phyloP scores from a whole-genome alignment of 805 yeast genomes.

The Starmerella roubikii region DNA sequence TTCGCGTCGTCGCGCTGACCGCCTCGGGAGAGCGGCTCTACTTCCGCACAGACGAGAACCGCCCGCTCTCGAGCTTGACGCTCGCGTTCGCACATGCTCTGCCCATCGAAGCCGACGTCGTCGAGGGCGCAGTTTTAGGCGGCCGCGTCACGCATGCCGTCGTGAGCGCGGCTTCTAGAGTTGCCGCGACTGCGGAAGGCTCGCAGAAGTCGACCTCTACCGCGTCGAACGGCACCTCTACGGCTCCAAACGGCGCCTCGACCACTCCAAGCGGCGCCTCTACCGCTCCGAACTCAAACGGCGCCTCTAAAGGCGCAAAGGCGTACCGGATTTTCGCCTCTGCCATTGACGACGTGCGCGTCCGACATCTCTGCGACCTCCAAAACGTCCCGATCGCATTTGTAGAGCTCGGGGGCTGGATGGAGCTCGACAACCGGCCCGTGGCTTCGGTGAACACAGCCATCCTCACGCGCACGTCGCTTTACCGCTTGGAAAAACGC shows the following conservation, averaged over 20 bases:
- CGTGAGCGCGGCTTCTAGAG: too few relatives aligned
- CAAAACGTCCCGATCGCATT: constrained; percentile 24
- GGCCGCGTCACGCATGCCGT: constrained; percentile 4
- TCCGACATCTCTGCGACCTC: constrained; percentile 50
- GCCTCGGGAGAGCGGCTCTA: constrained; percentile 17
- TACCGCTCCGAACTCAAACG: neutral
- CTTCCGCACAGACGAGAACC: constrained; percentile 10
- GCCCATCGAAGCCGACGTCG: neutral
- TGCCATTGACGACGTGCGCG: constrained; percentile 69
- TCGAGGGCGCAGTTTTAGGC: constrained; percentile 1
- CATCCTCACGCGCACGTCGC: constrained; percentile 65
- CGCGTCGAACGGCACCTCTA: constrained; percentile 29
- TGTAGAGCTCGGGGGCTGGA: constrained; percentile 32
- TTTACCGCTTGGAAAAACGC: constrained; percentile 61
- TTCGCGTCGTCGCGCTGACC: constrained; percentile 18
- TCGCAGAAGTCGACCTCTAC: neutral
- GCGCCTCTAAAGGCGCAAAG: neutral
- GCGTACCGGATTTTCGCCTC: constrained; percentile 25
- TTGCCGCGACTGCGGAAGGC: neutral
- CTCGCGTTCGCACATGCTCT: constrained; percentile 9
- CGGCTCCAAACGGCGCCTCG: neutral
- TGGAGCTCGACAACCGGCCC: constrained; percentile 48
- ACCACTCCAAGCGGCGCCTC: neutral
- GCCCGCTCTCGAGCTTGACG: constrained; percentile 1
- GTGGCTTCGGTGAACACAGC: constrained; percentile 60